Evolutionary conservation across 2,329 filamentous ascomycete species (phyloP).

Genomic region (Aspergillus sp.): DNA sequence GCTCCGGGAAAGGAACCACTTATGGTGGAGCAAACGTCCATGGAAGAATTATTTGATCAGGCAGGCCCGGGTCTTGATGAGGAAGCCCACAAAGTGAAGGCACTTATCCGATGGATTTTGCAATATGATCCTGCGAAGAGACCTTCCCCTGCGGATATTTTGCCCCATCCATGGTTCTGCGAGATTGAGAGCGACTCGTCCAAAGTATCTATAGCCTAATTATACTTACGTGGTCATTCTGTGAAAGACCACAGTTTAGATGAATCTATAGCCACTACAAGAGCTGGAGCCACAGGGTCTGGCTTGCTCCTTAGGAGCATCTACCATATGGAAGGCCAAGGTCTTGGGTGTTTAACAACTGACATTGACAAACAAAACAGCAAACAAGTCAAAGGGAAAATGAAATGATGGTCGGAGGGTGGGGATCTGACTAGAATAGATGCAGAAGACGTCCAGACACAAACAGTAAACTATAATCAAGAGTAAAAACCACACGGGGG

Average conservation of each 20-base stretch:
- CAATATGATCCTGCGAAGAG: slow-evolving; percentile 27
- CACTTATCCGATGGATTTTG: slow-evolving; percentile 26
- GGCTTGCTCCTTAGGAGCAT: too few relatives aligned
- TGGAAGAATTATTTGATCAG: slow-evolving; percentile 24
- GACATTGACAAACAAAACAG: slow-evolving; percentile 22
- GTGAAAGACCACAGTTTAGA: too few relatives aligned
- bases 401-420: slow-evolving; percentile 19
- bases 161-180: slow-evolving; percentile 30
- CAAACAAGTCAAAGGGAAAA: slow-evolving; percentile 10
- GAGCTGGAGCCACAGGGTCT: too few relatives aligned
- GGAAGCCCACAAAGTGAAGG: slow-evolving; percentile 23
- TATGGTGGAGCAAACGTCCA: slow-evolving; percentile 16
- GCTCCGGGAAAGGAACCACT: slow-evolving; percentile 20
- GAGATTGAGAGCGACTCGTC: too few relatives aligned
- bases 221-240: too few relatives aligned
- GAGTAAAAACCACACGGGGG: slow-evolving; percentile 19
- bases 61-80: slow-evolving; percentile 22
- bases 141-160: slow-evolving; percentile 25
- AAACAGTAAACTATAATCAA: slow-evolving; percentile 17
- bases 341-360: slow-evolving; percentile 9
- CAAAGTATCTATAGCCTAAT: too few relatives aligned
- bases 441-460: slow-evolving; percentile 14
- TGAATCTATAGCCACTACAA: too few relatives aligned
- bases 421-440: slow-evolving; percentile 25
- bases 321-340: too few relatives aligned